Conservation (phyloP, 2,329 filamentous ascomycete species). For the Monosporascus sp. region DNA sequence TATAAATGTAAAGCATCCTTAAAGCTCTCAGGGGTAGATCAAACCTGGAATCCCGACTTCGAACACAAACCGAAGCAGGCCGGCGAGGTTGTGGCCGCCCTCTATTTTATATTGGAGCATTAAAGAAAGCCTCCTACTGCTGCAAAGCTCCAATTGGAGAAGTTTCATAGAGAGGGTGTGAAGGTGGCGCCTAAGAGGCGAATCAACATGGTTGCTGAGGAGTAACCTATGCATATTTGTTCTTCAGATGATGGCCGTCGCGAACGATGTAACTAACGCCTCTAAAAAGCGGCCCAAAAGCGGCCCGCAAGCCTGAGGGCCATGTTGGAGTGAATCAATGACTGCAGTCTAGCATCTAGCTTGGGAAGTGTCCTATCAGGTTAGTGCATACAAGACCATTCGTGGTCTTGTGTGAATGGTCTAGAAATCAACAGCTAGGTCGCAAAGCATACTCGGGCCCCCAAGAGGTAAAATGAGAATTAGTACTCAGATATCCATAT, state of each 20-base stretch:
- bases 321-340: not conserved
- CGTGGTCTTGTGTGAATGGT: not conserved
- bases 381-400: not conserved
- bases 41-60: not conserved
- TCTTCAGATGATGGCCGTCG: not conserved
- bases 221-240: not conserved
- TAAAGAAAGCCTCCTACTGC: too few relatives aligned
- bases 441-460: not conserved
- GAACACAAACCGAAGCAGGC: not conserved
- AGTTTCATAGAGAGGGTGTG: not conserved
- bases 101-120: not conserved
- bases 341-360: not conserved
- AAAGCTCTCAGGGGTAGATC: not conserved
- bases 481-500: too few relatives aligned
- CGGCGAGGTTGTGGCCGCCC: not conserved
- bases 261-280: not conserved
- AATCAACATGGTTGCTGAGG: not conserved
- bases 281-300: not conserved
- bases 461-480: not conserved
- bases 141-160: not conserved
- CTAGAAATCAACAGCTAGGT: not conserved
- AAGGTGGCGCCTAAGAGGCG: not conserved
- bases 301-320: not conserved
- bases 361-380: not conserved
- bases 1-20: not conserved